Evolutionary conservation across 2,329 filamentous ascomycete species (phyloP).

Genomic region (Fusarium solani-melongenae): DNA sequence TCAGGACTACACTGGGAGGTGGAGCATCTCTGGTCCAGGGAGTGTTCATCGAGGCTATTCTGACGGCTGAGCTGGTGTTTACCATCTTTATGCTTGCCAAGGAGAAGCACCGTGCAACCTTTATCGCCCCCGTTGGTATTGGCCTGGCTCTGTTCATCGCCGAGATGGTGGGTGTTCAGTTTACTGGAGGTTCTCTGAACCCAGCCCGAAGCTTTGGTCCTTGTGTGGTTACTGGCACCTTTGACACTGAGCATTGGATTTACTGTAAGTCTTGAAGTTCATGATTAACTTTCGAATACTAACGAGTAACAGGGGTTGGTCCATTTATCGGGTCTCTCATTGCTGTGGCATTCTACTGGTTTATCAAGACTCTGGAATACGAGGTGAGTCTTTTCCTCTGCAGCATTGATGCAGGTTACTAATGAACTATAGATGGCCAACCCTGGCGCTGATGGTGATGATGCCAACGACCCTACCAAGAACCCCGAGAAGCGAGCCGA

Average conservation of each 20-base stretch:
- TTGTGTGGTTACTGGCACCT: conserved; percentile 54
- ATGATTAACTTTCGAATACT: not conserved
- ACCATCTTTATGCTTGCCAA: conserved; percentile 64
- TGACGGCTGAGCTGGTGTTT: conserved; percentile 60
- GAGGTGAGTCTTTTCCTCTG: conserved; percentile 38
- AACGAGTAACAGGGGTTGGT: conserved; percentile 45
- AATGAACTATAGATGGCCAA: conserved; percentile 53
- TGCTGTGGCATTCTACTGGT: conserved; percentile 52
- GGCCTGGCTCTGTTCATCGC: conserved; percentile 58
- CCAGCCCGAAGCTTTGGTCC: conserved; percentile 60
- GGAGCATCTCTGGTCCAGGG: conserved; percentile 56
- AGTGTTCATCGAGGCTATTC: conserved; percentile 61
- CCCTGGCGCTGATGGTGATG: conserved; percentile 58
- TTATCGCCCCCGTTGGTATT: conserved; percentile 61
- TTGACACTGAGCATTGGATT: conserved; percentile 60
- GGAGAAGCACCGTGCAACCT: conserved; percentile 60
- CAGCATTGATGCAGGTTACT: not conserved
- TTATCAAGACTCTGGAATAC: conserved; percentile 55
- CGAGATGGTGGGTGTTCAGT: conserved; percentile 59
- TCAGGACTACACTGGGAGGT: conserved; percentile 54
- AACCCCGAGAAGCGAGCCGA: conserved; percentile 55
- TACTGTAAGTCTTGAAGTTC: conserved; percentile 48
- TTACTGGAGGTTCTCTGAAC: conserved; percentile 61
- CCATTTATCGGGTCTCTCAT: conserved; percentile 49
- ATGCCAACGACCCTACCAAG: conserved; percentile 55